Evolutionary conservation across 768 basidiomycete species (phyloP).

Genomic region (Mycena rosella): DNA sequence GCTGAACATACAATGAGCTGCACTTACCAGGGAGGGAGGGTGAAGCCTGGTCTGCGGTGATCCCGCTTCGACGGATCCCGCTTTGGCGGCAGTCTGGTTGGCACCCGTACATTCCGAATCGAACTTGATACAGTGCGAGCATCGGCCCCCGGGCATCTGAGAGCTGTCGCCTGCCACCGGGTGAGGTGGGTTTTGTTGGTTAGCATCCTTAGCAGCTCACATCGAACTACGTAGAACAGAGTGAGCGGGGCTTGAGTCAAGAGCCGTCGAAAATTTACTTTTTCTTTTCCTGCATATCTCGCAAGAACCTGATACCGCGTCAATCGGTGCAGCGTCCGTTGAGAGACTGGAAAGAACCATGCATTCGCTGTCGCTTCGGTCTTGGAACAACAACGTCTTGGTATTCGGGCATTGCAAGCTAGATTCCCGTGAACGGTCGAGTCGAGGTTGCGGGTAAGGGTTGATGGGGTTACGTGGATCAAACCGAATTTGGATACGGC

Average conservation of each 20-base stretch:
- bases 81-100: not conserved
- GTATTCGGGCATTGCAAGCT: conserved; percentile 11
- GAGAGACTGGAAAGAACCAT: conserved; percentile 13
- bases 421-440: too few species aligned
- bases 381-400: not conserved
- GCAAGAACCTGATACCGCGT: not conserved
- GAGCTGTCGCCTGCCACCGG: conserved; percentile 83
- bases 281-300: conserved; percentile 28
- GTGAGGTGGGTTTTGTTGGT: too few species aligned
- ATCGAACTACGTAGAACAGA: conserved; percentile 25
- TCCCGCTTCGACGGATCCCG: too few species aligned
- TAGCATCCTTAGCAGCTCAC: conserved; percentile 51
- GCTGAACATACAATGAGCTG: too few species aligned
- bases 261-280: conserved; percentile 5
- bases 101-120: conserved; percentile 72
- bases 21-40: not conserved
- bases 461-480: too few species aligned
- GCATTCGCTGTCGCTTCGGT: conserved; percentile 20
- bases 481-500: too few species aligned
- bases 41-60: too few species aligned
- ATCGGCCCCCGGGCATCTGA: conserved; percentile 73
- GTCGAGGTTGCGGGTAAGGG: too few species aligned
- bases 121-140: conserved; percentile 77
- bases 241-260: too few species aligned
- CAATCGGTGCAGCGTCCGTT: too few species aligned